A percentile compares a stretch with the other conserved stretches of the same genome.
Conservation (phyloP, 1,284 basidiomycete genomes). For the Austroboletus novae-zelandiae region DNA sequence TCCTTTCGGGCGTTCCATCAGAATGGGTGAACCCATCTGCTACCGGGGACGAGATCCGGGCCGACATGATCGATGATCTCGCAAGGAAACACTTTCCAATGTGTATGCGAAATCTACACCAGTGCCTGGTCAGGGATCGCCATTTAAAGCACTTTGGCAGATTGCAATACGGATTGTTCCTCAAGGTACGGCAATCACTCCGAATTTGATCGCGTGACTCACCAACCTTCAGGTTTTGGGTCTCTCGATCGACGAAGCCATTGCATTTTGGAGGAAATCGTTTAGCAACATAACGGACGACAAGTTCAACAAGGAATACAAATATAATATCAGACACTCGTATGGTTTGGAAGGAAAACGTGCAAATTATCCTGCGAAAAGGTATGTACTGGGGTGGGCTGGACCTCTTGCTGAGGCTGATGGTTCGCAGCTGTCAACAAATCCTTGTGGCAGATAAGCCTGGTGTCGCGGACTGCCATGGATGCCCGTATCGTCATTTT, state of each 20-base stretch:
- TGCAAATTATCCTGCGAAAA: slow-evolving; percentile 92
- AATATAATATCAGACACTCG: slow-evolving; percentile 95
- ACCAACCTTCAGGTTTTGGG: slow-evolving; percentile 71
- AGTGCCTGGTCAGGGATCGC: slow-evolving; percentile 71
- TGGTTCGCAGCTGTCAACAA: slow-evolving; percentile 75
- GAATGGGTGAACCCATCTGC: slow-evolving; percentile 67
- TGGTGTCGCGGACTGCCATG: slow-evolving; percentile 74
- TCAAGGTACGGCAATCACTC: slow-evolving; percentile 67
- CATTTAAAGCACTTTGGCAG: slow-evolving; percentile 95
- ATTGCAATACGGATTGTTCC: slow-evolving; percentile 90
- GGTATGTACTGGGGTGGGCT: slow-evolving; percentile 42
- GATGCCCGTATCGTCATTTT: slow-evolving; percentile 96
- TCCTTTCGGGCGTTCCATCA: slow-evolving; percentile 86
- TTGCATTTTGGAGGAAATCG: slow-evolving; percentile 91
- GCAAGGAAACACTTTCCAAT: slow-evolving; percentile 90
- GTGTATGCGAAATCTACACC: slow-evolving; percentile 94
- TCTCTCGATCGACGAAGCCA: slow-evolving; percentile 91
- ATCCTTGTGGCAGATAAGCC: slow-evolving; percentile 82
- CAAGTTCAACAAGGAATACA: slow-evolving; percentile 98
- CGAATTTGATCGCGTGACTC: neutral
- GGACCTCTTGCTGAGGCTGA: neutral
- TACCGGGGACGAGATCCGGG: slow-evolving; percentile 71
- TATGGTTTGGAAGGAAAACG: slow-evolving; percentile 95
- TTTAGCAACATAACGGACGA: slow-evolving; percentile 86
- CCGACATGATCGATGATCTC: slow-evolving; percentile 92